Evolutionary conservation across 1,284 basidiomycete genomes (phyloP).

Genomic region (Boletus sp.): DNA sequence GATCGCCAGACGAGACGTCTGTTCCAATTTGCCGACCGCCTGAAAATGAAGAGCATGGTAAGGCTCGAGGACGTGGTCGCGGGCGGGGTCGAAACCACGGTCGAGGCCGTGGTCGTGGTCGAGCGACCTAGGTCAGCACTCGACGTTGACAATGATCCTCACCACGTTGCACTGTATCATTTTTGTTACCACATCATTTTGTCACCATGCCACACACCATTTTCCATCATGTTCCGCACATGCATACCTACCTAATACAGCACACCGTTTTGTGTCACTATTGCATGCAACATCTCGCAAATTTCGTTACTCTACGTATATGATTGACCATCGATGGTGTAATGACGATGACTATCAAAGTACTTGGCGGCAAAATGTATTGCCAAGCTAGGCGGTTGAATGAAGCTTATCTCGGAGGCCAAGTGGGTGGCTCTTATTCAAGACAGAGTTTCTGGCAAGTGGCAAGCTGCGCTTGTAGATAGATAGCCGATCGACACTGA

Average conservation of each 20-base stretch:
- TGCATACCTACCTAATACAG: constrained; percentile 25
- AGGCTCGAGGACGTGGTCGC: constrained; percentile 38
- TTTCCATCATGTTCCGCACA: constrained; percentile 22
- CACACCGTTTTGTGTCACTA: constrained; percentile 11
- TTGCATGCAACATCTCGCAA: constrained; percentile 11
- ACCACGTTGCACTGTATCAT: constrained; percentile 20
- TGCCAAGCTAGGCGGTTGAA: constrained; percentile 3
- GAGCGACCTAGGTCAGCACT: constrained; percentile 11
- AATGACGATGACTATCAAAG: constrained; percentile 7
- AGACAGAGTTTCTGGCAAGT: neutral
- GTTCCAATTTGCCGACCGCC: constrained; percentile 6
- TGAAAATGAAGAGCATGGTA: constrained; percentile 30
- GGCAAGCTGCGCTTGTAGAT: neutral
- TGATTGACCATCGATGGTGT: constrained; percentile 22
- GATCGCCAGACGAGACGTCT: neutral
- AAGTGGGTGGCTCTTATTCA: constrained; percentile 15
- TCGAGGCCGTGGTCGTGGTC: constrained; percentile 24
- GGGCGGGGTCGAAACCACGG: constrained; percentile 26
- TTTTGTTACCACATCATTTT: constrained; percentile 20
- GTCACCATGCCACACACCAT: constrained; percentile 21
- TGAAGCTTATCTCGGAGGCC: constrained; percentile 13
- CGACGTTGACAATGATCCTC: constrained; percentile 3
- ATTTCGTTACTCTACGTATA: constrained; percentile 13
- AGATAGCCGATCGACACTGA: neutral
- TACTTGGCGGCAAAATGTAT: neutral